A percentile compares a stretch with the other conserved stretches of the same genome.
phyloP scores from a whole-genome alignment of 164 flowering plant genomes.

The Annona squamosa region DNA sequence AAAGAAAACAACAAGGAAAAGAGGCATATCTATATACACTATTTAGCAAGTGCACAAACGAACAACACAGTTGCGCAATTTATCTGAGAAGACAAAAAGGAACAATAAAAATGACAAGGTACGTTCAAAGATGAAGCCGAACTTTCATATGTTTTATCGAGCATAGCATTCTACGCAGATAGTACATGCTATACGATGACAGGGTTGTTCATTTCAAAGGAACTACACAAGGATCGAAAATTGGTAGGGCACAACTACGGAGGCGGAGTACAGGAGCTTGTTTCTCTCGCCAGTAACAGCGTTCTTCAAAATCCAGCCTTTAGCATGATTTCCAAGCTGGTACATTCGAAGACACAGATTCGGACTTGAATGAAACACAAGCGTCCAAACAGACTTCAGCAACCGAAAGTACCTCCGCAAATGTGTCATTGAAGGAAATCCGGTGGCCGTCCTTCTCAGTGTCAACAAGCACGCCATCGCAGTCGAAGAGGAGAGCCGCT shows the following conservation, averaged over 20 bases:
- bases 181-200: no score
- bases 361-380: neutral
- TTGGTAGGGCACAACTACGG: neutral
- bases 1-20: neutral
- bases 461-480: conserved; percentile 95
- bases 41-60: neutral
- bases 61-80: neutral
- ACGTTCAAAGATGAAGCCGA: neutral
- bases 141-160: neutral
- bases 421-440: conserved; percentile 85
- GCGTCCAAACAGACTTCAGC: neutral
- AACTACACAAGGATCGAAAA: neutral
- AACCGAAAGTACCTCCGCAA: conserved; percentile 44
- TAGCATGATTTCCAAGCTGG: neutral
- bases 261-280: no score
- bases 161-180: neutral
- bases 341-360: neutral
- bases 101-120: neutral
- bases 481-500: conserved; percentile 81
- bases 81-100: neutral
- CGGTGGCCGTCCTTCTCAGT: conserved; percentile 97
- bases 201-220: neutral
- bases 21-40: neutral
- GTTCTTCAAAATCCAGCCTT: no score
- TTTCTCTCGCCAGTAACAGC: no score